Evolutionary conservation across 441 rosid genomes (phyloP), one percentile per base, ranked within the genome.

Genomic region (Viola pubescens): DNA sequence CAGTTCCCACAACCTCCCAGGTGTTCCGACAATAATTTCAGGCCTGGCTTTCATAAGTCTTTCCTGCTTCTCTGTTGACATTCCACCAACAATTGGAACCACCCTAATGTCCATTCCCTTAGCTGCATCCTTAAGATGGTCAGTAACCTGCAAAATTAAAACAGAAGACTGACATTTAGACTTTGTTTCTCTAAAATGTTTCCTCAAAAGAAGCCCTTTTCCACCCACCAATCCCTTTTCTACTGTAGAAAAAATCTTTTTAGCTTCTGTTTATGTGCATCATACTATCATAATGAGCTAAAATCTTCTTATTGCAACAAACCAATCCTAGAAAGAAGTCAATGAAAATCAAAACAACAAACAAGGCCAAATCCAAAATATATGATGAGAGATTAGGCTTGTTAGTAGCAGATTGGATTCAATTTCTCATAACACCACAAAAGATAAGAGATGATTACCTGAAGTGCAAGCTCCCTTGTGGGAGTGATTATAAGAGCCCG

Each of bases 1-100:
- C 67, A 90, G 94, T 80, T 90, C 94, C 99, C 99, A 94, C 58
- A 94, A 77, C 65, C 99, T 83, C 66, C 99, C 96, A 38, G 99
- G 97, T 67, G 97, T 94, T 72, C 82, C 99, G 62, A 94, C 91
- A 63, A 94, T 74, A 60, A 94, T 75, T 65, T 85, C 99, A 51
- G 99, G 99, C 81, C 95, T 86, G 50, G 79, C 75, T 77, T 82
- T 84, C 46, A 94, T 59, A 64, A 90, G 88, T 58, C 99, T 82
- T 77, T 88, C 94, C 73, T 90, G 99, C 77, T 90, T 90, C 61
- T 88, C 96, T 34, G 87, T 64, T 42, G 97, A 85, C 83, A 94
- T 87, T 60, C 99, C 97, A 70, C 97, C 99, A 70, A 94, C 95
- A 73, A 94, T 82, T 44, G 99, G 84, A 76, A 88, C 88, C 56